A percentile compares a stretch with the other conserved stretches of the same genome.
phyloP scores from a whole-genome alignment of 2,329 filamentous ascomycete genomes.

The Hysterium pulicare region DNA sequence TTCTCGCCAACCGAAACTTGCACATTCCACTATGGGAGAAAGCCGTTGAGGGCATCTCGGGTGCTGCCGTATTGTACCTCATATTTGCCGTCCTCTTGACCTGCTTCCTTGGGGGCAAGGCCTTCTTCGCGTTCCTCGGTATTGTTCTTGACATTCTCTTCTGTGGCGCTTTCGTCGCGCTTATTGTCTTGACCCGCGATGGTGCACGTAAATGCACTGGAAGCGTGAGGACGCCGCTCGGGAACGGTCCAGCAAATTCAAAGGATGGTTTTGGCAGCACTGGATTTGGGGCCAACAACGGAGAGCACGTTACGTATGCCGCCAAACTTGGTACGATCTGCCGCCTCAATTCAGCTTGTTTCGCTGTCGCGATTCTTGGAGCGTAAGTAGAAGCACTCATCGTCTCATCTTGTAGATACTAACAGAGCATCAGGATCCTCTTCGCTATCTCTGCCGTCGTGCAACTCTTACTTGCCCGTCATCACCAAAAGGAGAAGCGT shows the following conservation, averaged over 20 bases:
- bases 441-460: slow-evolving; percentile 70
- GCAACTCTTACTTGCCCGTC: slow-evolving; percentile 64
- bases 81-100: slow-evolving; percentile 69
- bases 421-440: slow-evolving; percentile 55
- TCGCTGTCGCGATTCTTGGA: slow-evolving; percentile 75
- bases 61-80: slow-evolving; percentile 71
- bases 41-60: slow-evolving; percentile 70
- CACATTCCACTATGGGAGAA: slow-evolving; percentile 63
- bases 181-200: slow-evolving; percentile 69
- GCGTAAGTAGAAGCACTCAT: slow-evolving; percentile 54
- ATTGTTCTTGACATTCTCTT: slow-evolving; percentile 77
- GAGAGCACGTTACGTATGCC: slow-evolving; percentile 43
- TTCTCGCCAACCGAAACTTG: slow-evolving; percentile 63
- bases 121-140: slow-evolving; percentile 68
- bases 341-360: slow-evolving; percentile 69
- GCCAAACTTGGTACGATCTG: slow-evolving; percentile 61
- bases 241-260: slow-evolving; percentile 55
- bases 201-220: slow-evolving; percentile 66
- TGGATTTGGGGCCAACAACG: slow-evolving; percentile 30
- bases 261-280: slow-evolving; percentile 50
- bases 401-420: slow-evolving; percentile 3
- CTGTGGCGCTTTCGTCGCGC: slow-evolving; percentile 72
- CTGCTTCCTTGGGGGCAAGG: slow-evolving; percentile 73
- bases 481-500: slow-evolving; percentile 72
- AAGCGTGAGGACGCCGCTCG: slow-evolving; percentile 65